These are phyloP conservation scores for Citrus australasica DNA, from an alignment of 345 rosid genomes.

Conservation along the genomic window DNA sequence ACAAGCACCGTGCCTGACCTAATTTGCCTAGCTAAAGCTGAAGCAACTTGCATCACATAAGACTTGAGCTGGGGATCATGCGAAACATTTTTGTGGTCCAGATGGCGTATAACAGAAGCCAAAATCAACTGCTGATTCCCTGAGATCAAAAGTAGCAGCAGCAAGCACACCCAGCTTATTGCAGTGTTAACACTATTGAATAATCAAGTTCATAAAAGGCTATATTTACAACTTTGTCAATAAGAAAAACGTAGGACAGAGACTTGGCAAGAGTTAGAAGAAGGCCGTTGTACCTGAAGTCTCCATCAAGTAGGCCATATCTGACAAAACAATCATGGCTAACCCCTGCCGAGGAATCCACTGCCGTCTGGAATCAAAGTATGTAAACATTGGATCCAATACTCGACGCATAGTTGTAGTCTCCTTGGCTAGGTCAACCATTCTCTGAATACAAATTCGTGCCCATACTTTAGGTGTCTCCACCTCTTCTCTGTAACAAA, in stretches of 20 bases:
- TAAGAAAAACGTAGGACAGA: not conserved
- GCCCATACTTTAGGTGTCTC: conserved; percentile 92
- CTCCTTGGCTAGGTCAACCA: conserved; percentile 92
- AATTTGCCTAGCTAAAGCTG: conserved; percentile 72
- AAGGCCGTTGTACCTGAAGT: conserved; percentile 43
- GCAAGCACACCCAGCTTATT: not conserved
- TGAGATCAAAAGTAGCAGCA: conserved; percentile 30
- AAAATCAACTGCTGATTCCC: conserved; percentile 77
- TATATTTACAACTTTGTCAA: not conserved
- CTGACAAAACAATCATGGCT: conserved; percentile 71
- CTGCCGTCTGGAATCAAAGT: conserved; percentile 67
- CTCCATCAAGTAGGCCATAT: conserved; percentile 66
- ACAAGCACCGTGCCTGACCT: conserved; percentile 57
- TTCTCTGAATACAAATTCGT: conserved; percentile 82
- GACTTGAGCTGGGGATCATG: conserved; percentile 81
- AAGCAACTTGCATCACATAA: conserved; percentile 64
- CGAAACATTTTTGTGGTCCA: conserved; percentile 81
- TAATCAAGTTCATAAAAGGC: not conserved
- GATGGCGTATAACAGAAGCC: conserved; percentile 74
- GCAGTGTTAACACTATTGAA: not conserved
- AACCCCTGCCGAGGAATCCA: conserved; percentile 81
- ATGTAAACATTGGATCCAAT: conserved; percentile 77
- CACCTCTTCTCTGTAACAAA: conserved; percentile 69
- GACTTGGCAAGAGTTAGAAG: conserved; percentile 5
- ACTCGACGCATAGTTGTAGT: conserved; percentile 73